A percentile compares a stretch with the other conserved stretches of the same genome.
Conservation (phyloP, 2,329 filamentous ascomycete species). For the Sclerotinia glacialis region DNA sequence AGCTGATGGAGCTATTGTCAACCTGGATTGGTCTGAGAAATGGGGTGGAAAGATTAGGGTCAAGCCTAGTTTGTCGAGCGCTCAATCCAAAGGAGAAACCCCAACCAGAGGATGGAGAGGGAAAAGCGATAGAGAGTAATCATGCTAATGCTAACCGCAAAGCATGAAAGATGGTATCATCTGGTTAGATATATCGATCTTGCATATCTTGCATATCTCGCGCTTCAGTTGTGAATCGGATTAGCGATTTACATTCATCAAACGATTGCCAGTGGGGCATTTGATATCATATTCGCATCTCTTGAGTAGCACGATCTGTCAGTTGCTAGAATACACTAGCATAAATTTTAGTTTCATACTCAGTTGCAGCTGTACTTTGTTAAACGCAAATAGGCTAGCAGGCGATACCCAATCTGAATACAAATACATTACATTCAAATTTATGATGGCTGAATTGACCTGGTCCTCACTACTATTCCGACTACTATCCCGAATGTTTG, state of each 20-base stretch:
- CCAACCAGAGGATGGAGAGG: constrained; percentile 20
- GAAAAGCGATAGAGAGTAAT: constrained; percentile 15
- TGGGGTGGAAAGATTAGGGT: constrained; percentile 32
- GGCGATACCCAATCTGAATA: constrained; percentile 18
- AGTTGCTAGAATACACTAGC: constrained; percentile 9
- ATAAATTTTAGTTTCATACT: constrained; percentile 14
- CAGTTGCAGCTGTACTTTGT: constrained; percentile 12
- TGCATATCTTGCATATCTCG: background rate
- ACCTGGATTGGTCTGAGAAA: constrained; percentile 38
- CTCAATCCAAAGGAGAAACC: constrained; percentile 16
- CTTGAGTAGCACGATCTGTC: constrained; percentile 6
- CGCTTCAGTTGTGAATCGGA: constrained; percentile 6
- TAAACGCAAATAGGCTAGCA: constrained; percentile 15
- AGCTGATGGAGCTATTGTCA: constrained; percentile 51
- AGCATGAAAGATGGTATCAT: background rate
- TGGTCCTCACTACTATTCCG: background rate
- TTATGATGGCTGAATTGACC: background rate
- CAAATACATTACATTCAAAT: constrained; percentile 11
- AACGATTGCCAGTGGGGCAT: constrained; percentile 1
- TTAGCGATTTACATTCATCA: constrained; percentile 12
- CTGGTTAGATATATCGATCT: background rate
- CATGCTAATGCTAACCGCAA: background rate
- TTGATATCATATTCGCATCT: constrained; percentile 9
- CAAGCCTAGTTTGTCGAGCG: constrained; percentile 25
- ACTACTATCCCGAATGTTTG: background rate